Evolutionary conservation across 306 rosid genomes (phyloP), one percentile per base, ranked within the genome.

Genomic region (Quercus wislizeni): DNA sequence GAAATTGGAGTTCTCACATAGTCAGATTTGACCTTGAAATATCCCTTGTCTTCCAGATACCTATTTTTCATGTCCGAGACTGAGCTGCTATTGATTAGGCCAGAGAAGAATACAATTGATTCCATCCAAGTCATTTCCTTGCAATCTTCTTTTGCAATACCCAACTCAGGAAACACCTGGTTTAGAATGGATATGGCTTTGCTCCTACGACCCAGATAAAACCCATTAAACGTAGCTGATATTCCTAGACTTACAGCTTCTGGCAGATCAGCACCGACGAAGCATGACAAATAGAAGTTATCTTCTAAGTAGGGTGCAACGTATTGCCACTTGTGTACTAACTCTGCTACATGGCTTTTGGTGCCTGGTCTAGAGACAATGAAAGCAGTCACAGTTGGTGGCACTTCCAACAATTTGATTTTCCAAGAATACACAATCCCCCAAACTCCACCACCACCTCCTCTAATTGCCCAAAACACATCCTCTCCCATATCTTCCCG

Each of bases 381-480:
- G 62, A 84, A 93, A 74, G 83, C 62, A 12, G 94, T 88, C n/a
- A 93, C 90, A 15, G 15, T 19, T 71, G 68, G 51, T 63, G 96
- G 96, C 4, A 93, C 87, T 83, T 80, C 79, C 67, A 82, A 52
- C 74, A 93, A 43, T 19, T 83, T 58, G 73, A 93, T 85, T 76
- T 87, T 91, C 97, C 97, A 92, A 17, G 97, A 91, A 78, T 84
- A 89, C 1, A 92, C 77, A 14, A 92, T 77, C 18, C 97, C 96
- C 91, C 92, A 89, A 57, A 92, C 73, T 23, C 95, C 97, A 18
- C 93, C 96, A 0, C 97, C 97, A 46, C 95, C 97, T 58, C 93
- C 93, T 89, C 97, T 85, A 52, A 92, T 89, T 41, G 97, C 96
- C 97, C 97, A 92, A 84, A 92, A 92, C 85, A 92, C 93, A 72